Base-by-base conservation (phyloP, 2,329 filamentous ascomycete genomes). In the Blastomyces parvus region DNA sequence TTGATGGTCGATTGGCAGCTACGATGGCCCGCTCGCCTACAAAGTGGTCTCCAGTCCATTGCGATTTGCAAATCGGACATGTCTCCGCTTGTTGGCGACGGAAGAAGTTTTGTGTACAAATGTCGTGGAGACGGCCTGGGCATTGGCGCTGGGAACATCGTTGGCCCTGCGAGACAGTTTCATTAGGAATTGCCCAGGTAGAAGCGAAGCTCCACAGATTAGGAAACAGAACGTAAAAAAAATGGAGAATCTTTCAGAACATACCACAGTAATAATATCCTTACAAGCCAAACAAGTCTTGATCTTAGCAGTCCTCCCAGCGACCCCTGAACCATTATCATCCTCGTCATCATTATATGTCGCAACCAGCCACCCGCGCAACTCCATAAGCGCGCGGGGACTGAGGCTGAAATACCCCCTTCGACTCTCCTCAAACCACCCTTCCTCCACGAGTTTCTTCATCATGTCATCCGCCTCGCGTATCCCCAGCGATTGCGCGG, bases 231-330 rank as follows among this genome's bases (percentile, higher is more conserved):
- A 22, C 40, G 8, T 1, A 36, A 22, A 27, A 48, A 30, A n/a
- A 57, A 52, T 9, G 42, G 22, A 52, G 33, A 36, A 9, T 8
- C 13, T 14, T 4, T 48, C 48, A 52, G 60, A 42, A 74, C 77
- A 67, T 71, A 83, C 83, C 67, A 88, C 79, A 0, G 93, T 99
- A 50, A 97, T 85, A 66, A 97, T 88, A 67, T 96, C 91, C 74
- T 86, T 89, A 76, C 94, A 99, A 0, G 90, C 91, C 71, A 88
- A 84, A 73, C 94, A 99, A 66, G 87, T 85, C 77, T 94, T 96
- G 73, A 99, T 89, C 66, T 86, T 85, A 72, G 90, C 83, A 80
- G 83, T 86, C 62, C 68, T 66, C 11, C 72, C 74, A 1, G 76
- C 77, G 30, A 76, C 76, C 0, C 78, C 76, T 0, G 78, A 72